These are phyloP conservation scores for Sporothrix humicola DNA, from an alignment of 2,329 filamentous ascomycete species.

Conservation along the genomic window DNA sequence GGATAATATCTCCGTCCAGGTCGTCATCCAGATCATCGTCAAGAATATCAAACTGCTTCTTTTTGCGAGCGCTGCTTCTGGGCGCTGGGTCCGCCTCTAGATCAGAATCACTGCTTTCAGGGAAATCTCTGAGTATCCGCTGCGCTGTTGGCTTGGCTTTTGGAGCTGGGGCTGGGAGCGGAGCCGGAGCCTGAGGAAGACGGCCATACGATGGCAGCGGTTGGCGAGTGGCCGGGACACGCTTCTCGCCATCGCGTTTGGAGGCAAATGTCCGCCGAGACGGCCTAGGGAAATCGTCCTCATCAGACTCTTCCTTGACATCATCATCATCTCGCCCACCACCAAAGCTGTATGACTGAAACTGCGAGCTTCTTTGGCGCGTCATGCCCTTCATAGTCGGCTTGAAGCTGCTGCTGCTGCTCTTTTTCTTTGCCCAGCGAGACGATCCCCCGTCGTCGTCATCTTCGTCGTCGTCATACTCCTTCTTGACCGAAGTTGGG, in stretches of 20 bases:
- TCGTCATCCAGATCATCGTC: slow-evolving; percentile 16
- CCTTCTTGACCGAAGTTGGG: slow-evolving; percentile 10
- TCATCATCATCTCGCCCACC: background rate
- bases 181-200: background rate
- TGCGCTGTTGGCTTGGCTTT: background rate
- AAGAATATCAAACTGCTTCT: slow-evolving; percentile 2
- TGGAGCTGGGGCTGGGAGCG: background rate
- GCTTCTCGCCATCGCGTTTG: background rate
- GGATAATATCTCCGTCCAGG: background rate
- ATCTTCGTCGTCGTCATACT: slow-evolving; percentile 35
- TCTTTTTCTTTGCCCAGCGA: slow-evolving; percentile 29
- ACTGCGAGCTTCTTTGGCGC: slow-evolving; percentile 36
- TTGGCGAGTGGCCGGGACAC: slow-evolving; percentile 21
- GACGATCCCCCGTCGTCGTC: slow-evolving; percentile 33
- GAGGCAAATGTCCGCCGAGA: slow-evolving; percentile 8
- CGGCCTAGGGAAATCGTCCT: background rate
- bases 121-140: slow-evolving; percentile 14
- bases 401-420: slow-evolving; percentile 21
- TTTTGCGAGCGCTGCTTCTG: slow-evolving; percentile 12
- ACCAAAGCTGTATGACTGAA: slow-evolving; percentile 37
- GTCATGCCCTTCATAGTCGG: slow-evolving; percentile 38
- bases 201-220: slow-evolving; percentile 24
- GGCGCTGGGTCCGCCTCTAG: background rate
- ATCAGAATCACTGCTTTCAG: slow-evolving; percentile 11
- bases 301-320: slow-evolving; percentile 5